phyloP scores from a whole-genome alignment of 169 alveolate species.

The Sarcocystis neurona region DNA sequence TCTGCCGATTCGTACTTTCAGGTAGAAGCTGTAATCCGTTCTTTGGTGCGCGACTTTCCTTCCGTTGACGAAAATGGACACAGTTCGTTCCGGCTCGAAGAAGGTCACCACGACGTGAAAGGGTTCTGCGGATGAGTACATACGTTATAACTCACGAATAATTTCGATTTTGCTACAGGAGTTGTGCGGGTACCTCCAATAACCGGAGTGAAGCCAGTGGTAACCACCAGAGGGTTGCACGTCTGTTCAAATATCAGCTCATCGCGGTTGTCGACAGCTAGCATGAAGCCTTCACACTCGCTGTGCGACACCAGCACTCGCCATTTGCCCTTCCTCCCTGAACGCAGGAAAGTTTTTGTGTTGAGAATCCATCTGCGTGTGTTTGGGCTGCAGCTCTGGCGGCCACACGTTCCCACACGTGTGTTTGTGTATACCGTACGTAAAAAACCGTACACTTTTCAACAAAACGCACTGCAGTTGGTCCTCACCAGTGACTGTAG shows the following conservation, averaged over 20 bases:
- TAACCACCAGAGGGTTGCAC: conserved; percentile 58
- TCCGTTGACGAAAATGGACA: conserved; percentile 73
- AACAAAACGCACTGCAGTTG: conserved; percentile 9
- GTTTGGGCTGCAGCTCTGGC: background rate
- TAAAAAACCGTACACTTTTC: too few relatives aligned
- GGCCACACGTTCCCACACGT: too few relatives aligned
- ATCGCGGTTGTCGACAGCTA: conserved; percentile 77
- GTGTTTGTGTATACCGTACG: too few relatives aligned
- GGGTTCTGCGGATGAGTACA: background rate
- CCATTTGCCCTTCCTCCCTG: conserved; percentile 64
- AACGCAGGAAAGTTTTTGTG: background rate
- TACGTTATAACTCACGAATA: background rate
- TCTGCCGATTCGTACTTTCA: conserved; percentile 38
- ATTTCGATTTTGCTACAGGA: background rate
- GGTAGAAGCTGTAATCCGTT: conserved; percentile 69
- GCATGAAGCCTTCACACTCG: conserved; percentile 81
- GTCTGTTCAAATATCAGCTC: conserved; percentile 81
- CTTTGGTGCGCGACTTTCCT: conserved; percentile 64
- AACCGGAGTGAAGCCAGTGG: conserved; percentile 46
- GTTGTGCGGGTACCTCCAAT: conserved; percentile 25
- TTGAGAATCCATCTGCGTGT: background rate
- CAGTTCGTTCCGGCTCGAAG: conserved; percentile 37
- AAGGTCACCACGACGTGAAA: conserved; percentile 53
- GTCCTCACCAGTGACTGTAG: conserved; percentile 68
- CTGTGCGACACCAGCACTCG: conserved; percentile 73